Percentiles rank a stretch among this genome's conserved stretches.
Conservation (phyloP, 345 rosid genomes). For the Gossypium raimondii region DNA sequence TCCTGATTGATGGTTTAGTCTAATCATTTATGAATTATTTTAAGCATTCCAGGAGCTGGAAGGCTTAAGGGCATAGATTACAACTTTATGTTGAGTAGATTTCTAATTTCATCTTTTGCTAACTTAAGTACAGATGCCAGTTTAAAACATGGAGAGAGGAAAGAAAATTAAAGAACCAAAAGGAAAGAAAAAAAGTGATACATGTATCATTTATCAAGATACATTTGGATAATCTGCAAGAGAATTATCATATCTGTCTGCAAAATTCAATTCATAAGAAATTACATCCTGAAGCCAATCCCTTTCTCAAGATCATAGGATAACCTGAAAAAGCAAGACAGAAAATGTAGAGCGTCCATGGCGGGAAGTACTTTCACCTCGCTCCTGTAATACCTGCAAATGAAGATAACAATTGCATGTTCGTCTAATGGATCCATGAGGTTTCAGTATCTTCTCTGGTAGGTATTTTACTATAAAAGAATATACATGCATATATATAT, state of each 20-base stretch:
- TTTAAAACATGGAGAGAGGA: neutral
- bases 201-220: slow-evolving; percentile 5
- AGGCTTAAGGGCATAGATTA: slow-evolving; percentile 12
- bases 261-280: slow-evolving; percentile 13
- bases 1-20: neutral
- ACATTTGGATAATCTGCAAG: slow-evolving; percentile 1
- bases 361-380: slow-evolving; percentile 97
- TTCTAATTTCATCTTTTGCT: slow-evolving; percentile 13
- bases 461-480: neutral
- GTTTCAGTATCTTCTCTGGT: slow-evolving; percentile 7
- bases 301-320: slow-evolving; percentile 14
- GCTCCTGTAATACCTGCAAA: slow-evolving; percentile 88
- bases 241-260: slow-evolving; percentile 16
- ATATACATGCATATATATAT: neutral
- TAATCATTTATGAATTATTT: neutral
- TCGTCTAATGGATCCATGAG: neutral
- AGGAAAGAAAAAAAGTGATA: slow-evolving; percentile 2
- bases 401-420: slow-evolving; percentile 11
- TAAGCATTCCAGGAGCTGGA: neutral
- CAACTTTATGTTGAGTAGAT: neutral
- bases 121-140: slow-evolving; percentile 3
- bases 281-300: neutral
- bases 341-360: slow-evolving; percentile 99
- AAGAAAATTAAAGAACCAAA: slow-evolving; percentile 5
- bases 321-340: slow-evolving; percentile 91